Conservation (phyloP, 176 grass and related monocot species). For the Canna indica region DNA sequence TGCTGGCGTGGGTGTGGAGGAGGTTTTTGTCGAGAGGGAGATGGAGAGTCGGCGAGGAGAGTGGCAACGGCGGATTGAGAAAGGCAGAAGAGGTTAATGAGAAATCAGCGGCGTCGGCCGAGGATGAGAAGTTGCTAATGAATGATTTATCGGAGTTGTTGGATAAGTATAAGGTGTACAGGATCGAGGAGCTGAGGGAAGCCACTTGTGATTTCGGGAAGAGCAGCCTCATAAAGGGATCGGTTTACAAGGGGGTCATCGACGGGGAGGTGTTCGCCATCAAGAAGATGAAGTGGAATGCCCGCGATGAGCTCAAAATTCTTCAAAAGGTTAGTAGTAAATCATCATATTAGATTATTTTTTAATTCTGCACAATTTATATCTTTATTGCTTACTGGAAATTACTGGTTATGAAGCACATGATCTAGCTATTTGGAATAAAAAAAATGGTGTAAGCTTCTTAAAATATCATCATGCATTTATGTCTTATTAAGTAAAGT, state of each 20-base stretch:
- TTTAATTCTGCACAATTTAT: too few relatives aligned
- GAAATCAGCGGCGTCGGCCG: slow-evolving; percentile 5
- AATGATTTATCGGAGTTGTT: slow-evolving; percentile 77
- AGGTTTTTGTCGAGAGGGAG: slow-evolving; percentile 12
- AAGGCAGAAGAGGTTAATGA: slow-evolving; percentile 1
- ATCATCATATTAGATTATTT: too few relatives aligned
- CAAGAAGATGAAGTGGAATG: slow-evolving; percentile 98
- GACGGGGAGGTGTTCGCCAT: slow-evolving; percentile 70
- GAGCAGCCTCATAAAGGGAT: slow-evolving; percentile 48
- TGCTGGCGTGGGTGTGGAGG: slow-evolving; percentile 35
- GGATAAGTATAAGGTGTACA: slow-evolving; percentile 85
- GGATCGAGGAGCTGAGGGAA: slow-evolving; percentile 53
- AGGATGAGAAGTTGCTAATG: slow-evolving; percentile 21
- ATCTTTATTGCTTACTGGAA: too few relatives aligned
- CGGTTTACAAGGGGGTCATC: slow-evolving; percentile 66
- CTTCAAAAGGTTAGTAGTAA: slow-evolving; percentile 65
- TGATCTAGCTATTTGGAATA: too few relatives aligned
- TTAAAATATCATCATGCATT: too few relatives aligned
- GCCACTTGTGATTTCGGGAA: slow-evolving; percentile 49
- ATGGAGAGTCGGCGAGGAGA: neutral
- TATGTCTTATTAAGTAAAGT: too few relatives aligned
- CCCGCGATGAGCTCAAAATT: slow-evolving; percentile 91
- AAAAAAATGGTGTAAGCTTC: too few relatives aligned
- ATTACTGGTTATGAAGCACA: too few relatives aligned
- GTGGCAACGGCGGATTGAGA: slow-evolving; percentile 9